Base-by-base conservation (phyloP, 768 basidiomycete species). In the Mycena albidolilacea region DNA sequence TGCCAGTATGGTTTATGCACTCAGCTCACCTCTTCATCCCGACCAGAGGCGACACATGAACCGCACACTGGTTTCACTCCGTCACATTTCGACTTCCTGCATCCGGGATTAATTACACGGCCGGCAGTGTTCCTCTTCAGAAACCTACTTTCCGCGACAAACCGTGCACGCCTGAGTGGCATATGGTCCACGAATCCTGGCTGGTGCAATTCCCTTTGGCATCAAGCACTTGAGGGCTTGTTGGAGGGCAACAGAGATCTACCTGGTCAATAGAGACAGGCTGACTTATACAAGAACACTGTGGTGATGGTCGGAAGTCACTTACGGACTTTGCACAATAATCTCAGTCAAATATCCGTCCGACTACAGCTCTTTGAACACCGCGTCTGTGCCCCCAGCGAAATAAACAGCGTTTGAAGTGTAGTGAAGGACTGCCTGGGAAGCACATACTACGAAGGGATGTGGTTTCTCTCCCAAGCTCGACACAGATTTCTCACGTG, bases 1-100 rank as follows among this genome's bases (percentile, higher is more conserved):
- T 30, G 30, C 30, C 2, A 44, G 19, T 14, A 30, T 55, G 14
- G 23, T 7, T 14, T 7, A 10, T 7, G 7, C 17, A 15, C n/a
- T 23, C 0, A 15, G 30, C 54, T 10, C 46, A 73, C 75, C 39
- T 76, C 76, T 0, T 41, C 44, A 4, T 55, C 64, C 50, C 76
- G 37, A 10, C 72, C 72, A 39, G 64, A 72, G 10, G 54, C 58
- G 17, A 8, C 54, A n/a, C 76, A 76, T 1, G 76, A 67, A 6
- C 66, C 69, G n/a, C 76, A 76, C 5, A 69, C 59, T 0, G 76
- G 76, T 21, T 71, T 71, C n/a, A 59, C 64, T 4, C 73, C 76
- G 55, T 76, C 72, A n/a, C 76, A 76, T 64, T 72, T 73, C 3
- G 70, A 69, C 19, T 76, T 76, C 44, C 76, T 76, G 43, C 14